Conservation (phyloP, 495 filamentous ascomycete genomes). For the Penicillium roqueforti region DNA sequence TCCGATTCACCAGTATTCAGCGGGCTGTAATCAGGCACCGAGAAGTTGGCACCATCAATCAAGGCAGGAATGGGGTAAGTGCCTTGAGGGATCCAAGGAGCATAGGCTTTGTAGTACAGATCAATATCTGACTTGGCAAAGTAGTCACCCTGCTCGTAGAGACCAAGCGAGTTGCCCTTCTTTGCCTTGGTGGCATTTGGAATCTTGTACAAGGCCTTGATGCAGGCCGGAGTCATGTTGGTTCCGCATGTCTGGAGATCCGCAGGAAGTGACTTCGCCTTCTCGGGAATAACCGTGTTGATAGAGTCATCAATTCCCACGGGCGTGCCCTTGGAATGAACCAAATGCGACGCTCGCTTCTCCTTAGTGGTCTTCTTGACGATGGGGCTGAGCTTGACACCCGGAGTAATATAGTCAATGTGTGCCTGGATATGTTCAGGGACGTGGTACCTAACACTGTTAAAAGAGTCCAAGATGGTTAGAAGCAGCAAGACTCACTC, state of each 20-base stretch:
- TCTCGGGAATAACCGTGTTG: conserved; percentile 11
- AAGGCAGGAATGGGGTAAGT: conserved; percentile 38
- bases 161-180: conserved; percentile 48
- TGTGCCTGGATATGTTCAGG: conserved; percentile 47
- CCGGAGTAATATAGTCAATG: conserved; percentile 58
- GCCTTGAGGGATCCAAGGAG: conserved; percentile 37
- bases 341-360: conserved; percentile 22
- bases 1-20: conserved; percentile 41
- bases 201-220: conserved; percentile 52
- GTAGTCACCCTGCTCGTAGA: conserved; percentile 48
- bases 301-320: background rate
- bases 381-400: conserved; percentile 42
- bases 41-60: conserved; percentile 42
- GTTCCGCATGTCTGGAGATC: conserved; percentile 36
- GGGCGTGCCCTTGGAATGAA: conserved; percentile 11
- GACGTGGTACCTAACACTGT: conserved; percentile 46
- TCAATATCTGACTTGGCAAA: conserved; percentile 54
- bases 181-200: conserved; percentile 34
- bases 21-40: conserved; percentile 22
- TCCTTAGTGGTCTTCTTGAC: conserved; percentile 23
- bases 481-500: conserved; percentile 20
- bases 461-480: background rate
- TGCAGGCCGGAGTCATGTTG: conserved; percentile 51
- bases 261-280: conserved; percentile 13
- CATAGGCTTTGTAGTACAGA: conserved; percentile 51